Conservation (phyloP, 768 basidiomycete species). For the Rhodotorula paludigena region DNA sequence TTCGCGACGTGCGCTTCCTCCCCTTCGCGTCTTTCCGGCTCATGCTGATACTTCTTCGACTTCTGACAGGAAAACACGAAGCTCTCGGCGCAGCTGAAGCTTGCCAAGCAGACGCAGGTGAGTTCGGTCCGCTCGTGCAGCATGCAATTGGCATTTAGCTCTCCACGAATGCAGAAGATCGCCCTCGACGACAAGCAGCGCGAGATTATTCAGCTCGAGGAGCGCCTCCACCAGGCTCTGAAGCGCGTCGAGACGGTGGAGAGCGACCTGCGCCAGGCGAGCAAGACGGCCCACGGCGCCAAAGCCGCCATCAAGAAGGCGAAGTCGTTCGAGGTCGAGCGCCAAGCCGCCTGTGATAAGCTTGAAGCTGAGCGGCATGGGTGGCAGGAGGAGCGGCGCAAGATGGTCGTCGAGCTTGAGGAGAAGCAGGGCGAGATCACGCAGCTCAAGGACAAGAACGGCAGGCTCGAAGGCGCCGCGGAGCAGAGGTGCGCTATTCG, state of each 20-base stretch:
- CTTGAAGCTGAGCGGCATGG: neutral
- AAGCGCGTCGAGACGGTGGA: neutral
- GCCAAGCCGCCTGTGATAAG: neutral
- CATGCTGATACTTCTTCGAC: neutral
- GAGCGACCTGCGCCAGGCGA: too few species aligned
- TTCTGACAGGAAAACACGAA: neutral
- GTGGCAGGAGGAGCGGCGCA: too few species aligned
- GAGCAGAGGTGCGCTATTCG: too few species aligned
- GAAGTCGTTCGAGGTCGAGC: neutral
- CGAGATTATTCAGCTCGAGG: neutral
- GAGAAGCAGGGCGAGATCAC: too few species aligned
- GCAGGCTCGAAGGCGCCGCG: too few species aligned
- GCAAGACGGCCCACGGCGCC: neutral
- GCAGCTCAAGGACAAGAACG: too few species aligned
- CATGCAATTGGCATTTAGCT: neutral
- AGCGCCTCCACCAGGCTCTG: neutral
- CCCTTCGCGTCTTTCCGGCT: too few species aligned
- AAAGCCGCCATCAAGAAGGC: neutral
- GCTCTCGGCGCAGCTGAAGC: conserved; percentile 1
- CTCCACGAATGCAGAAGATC: neutral
- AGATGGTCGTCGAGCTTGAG: too few species aligned
- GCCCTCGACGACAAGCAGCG: neutral
- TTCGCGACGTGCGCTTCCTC: neutral
- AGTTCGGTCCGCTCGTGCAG: neutral
- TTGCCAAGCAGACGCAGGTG: neutral